phyloP scores from a whole-genome alignment of 306 rosid species.

The Cajanus cajan region DNA sequence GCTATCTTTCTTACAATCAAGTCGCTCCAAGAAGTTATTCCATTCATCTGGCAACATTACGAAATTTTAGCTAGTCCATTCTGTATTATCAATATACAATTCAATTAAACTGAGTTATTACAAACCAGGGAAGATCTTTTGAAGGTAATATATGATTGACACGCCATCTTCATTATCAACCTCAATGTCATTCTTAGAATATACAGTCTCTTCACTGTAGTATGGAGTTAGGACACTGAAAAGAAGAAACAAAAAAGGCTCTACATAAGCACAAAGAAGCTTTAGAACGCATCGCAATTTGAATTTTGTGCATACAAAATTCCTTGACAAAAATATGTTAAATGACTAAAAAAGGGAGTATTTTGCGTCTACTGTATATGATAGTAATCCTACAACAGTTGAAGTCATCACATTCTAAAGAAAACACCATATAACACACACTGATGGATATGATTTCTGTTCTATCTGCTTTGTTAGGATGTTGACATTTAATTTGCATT shows the following conservation, averaged over 20 bases:
- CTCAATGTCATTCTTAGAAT: constrained; percentile 90
- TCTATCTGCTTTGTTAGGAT: constrained; percentile 3
- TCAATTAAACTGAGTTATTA: constrained; percentile 26
- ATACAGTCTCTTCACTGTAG: constrained; percentile 96
- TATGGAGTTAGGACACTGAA: constrained; percentile 94
- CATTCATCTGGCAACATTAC: constrained; percentile 72
- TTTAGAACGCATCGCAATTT: constrained; percentile 22
- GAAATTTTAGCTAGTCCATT: constrained; percentile 19
- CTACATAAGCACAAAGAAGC: constrained; percentile 12
- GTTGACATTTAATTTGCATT: constrained; percentile 21
- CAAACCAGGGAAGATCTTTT: constrained; percentile 95
- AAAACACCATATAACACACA: constrained; percentile 6
- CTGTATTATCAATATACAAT: constrained; percentile 14
- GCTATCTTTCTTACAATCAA: constrained; percentile 71
- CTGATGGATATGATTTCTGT: constrained; percentile 15
- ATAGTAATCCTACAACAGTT: constrained; percentile 6
- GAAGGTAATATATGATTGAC: constrained; percentile 87
- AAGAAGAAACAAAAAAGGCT: constrained; percentile 28
- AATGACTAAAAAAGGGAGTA: not conserved
- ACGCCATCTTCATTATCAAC: constrained; percentile 95
- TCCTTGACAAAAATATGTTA: not conserved
- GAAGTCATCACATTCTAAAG: constrained; percentile 12
- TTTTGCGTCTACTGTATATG: not conserved
- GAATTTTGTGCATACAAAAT: constrained; percentile 7
- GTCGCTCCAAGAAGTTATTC: constrained; percentile 97